phyloP scores from a whole-genome alignment of 768 basidiomycete species.

The Pleurotus cornucopiae region DNA sequence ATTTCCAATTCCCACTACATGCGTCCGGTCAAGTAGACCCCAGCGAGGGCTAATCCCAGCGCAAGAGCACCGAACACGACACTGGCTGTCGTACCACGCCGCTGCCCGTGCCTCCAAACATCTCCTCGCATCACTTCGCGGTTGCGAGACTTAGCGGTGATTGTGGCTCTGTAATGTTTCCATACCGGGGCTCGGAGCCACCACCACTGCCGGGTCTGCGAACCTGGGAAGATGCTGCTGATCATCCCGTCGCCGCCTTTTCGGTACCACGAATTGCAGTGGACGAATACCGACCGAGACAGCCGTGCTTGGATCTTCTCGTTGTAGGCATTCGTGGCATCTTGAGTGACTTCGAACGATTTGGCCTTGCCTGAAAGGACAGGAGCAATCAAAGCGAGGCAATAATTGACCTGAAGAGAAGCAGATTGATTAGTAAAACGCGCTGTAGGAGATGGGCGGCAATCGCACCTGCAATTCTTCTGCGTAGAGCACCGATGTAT shows the following conservation, averaged over 20 bases:
- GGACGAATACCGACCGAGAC: slow-evolving; percentile 25
- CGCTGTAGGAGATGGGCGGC: too few species aligned
- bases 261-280: slow-evolving; percentile 32
- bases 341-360: slow-evolving; percentile 31
- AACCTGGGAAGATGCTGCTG: slow-evolving; percentile 27
- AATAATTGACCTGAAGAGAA: slow-evolving; percentile 34
- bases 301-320: slow-evolving; percentile 30
- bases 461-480: slow-evolving; percentile 37
- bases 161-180: slow-evolving; percentile 22
- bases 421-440: background rate
- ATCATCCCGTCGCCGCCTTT: slow-evolving; percentile 21
- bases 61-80: background rate
- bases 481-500: slow-evolving; percentile 39
- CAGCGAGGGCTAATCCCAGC: background rate
- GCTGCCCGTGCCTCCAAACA: background rate
- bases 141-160: too few species aligned
- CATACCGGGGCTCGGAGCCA: slow-evolving; percentile 24
- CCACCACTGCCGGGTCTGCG: slow-evolving; percentile 30
- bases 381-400: slow-evolving; percentile 35
- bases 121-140: slow-evolving; percentile 12
- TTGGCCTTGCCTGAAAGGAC: slow-evolving; percentile 27
- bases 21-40: background rate
- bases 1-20: background rate
- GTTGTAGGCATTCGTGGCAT: slow-evolving; percentile 36
- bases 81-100: background rate